Evolutionary conservation across 106 monocot genomes (phyloP).

Genomic region (Dendrobium nobile): DNA sequence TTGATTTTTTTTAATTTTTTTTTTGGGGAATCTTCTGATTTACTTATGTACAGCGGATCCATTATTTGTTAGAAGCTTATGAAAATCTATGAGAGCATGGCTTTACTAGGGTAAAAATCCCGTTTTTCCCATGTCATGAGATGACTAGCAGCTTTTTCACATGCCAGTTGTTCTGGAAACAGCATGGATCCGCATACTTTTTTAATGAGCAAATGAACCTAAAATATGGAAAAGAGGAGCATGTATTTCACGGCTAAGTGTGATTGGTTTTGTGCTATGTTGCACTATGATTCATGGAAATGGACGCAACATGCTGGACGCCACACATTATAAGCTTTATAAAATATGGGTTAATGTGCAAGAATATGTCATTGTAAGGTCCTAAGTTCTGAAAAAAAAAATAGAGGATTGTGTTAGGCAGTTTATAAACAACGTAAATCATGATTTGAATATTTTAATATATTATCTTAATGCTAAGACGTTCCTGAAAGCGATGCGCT

Average conservation of each 20-base stretch:
- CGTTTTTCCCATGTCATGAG: neutral
- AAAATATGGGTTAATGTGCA: neutral
- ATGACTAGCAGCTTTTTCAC: neutral
- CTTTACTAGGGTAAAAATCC: neutral
- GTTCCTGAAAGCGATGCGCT: too few relatives aligned
- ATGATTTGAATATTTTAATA: too few relatives aligned
- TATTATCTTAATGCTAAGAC: too few relatives aligned
- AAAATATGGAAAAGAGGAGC: neutral
- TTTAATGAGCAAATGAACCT: neutral
- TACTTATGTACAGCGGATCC: neutral
- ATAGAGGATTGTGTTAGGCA: too few relatives aligned
- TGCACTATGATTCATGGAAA: neutral
- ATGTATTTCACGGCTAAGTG: neutral
- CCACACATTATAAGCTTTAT: neutral
- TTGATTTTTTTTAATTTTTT: neutral
- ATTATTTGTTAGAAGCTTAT: neutral
- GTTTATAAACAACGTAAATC: too few relatives aligned
- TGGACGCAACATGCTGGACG: neutral
- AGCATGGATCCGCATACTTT: neutral
- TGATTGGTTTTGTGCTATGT: neutral
- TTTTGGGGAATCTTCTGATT: neutral
- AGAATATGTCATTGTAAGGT: too few relatives aligned
- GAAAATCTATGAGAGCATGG: neutral
- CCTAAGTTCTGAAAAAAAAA: too few relatives aligned
- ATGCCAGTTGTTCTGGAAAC: neutral